Percentiles rank a stretch among this genome's conserved stretches.
These are phyloP conservation scores for Scheffersomyces coipomensis DNA, from an alignment of 805 yeast genomes.

Conservation along the genomic window DNA sequence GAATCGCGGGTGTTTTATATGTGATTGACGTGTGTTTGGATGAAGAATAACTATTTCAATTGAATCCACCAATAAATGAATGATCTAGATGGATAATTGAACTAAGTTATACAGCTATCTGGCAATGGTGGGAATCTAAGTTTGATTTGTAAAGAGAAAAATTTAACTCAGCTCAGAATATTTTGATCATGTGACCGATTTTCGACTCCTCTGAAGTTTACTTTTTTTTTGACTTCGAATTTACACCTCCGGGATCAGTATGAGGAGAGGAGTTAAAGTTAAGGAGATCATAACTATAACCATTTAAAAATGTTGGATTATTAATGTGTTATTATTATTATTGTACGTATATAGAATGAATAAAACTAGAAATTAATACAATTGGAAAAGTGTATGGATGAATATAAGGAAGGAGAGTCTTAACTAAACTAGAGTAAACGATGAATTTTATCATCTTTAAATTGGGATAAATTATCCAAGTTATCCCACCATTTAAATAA, in stretches of 20 bases:
- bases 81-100: no score
- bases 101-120: no score
- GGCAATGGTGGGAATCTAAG: no score
- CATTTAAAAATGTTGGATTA: background rate
- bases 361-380: no score
- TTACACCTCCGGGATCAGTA: no score
- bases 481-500: slow-evolving; percentile 93
- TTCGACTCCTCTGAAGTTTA: background rate
- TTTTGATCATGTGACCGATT: background rate
- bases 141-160: slow-evolving; percentile 1
- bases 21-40: no score
- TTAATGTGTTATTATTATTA: background rate
- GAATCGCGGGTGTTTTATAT: no score
- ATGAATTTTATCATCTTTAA: slow-evolving; percentile 46
- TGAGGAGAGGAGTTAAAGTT: background rate
- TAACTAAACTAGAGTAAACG: slow-evolving; percentile 52
- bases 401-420: background rate
- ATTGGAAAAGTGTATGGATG: background rate
- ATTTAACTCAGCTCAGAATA: no score
- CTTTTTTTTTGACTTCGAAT: no score
- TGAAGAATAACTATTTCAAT: no score
- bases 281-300: background rate
- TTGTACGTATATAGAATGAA: no score
- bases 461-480: slow-evolving; percentile 55
- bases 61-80: no score